Conservation (phyloP, 768 basidiomycete species). For the Mycena galopus region DNA sequence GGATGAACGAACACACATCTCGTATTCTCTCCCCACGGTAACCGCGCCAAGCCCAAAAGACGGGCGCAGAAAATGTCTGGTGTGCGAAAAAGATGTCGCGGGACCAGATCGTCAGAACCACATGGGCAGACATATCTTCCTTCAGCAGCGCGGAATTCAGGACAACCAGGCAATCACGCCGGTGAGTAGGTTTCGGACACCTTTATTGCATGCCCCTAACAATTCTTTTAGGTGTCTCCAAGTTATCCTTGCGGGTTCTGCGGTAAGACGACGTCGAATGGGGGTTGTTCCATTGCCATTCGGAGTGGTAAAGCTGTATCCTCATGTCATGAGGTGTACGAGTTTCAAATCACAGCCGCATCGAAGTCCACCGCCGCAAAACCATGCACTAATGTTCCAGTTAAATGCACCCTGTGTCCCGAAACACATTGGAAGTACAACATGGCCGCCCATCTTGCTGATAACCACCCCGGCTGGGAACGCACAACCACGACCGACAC, state of each 20-base stretch:
- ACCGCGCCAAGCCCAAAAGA: too few species aligned
- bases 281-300: neutral
- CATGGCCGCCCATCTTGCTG: neutral
- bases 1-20: too few species aligned
- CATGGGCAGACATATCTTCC: too few species aligned
- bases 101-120: too few species aligned
- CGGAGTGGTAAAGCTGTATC: neutral
- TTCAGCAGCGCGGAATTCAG: too few species aligned
- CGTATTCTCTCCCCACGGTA: too few species aligned
- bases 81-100: too few species aligned
- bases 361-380: neutral
- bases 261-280: neutral
- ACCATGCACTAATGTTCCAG: neutral
- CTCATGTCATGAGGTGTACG: neutral
- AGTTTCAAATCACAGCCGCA: neutral
- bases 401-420: neutral
- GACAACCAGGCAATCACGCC: too few species aligned
- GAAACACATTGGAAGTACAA: neutral
- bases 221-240: neutral
- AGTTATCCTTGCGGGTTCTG: constrained; percentile 15
- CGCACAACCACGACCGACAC: too few species aligned
- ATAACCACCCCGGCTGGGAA: neutral
- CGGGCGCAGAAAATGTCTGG: too few species aligned
- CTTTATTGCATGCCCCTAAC: too few species aligned
- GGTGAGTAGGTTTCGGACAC: too few species aligned